Base-by-base conservation (phyloP, 306 rosid genomes). In the Vigna mungo region DNA sequence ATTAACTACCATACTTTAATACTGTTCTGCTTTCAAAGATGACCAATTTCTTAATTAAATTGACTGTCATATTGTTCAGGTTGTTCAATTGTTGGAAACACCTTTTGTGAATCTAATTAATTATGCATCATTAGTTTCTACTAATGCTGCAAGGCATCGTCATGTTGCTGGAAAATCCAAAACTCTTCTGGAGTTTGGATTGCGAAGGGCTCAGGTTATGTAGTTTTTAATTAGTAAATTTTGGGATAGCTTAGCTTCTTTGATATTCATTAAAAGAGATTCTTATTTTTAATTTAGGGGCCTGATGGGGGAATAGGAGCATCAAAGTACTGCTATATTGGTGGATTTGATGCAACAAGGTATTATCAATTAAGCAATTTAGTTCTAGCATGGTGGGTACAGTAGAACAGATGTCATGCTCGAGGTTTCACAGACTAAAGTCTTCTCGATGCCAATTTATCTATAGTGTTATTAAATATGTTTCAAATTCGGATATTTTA, bases 291-390 rank as follows among this genome's bases (percentile, higher is more conserved):
- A 75, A 67, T 81, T 11, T 78, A 96, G 99, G 99, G 99, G 14
- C 99, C 99, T 81, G 99, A 96, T 84, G 99, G 99, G 76, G 99
- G 93, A 81, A 78, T 96, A 71, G 81, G 92, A 32, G 99, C 99
- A 23, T 96, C 99, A 59, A 96, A 90, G 82, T 96, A 96, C 86
- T 96, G 98, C 86, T 96, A 96, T 71, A 66, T 96, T 75, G 99
- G 99, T 74, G 99, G 99, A 67, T 96, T 96, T 79, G 97, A 96
- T 77, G 99, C 96, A 71, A 96, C 99, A 67, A 96, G 99, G 99
- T 93, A 87, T 47, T 75, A 12, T 77, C 75, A 63, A n/a, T 82
- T 52, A 78, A 74, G 49, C 37, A 64, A 39, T 72, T 49, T 17
- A 44, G 34, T 63, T 61, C 76, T 52, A 68, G 27, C 73, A 68